Evolutionary conservation across 441 rosid species (phyloP).

Genomic region (Populus hybrid): DNA sequence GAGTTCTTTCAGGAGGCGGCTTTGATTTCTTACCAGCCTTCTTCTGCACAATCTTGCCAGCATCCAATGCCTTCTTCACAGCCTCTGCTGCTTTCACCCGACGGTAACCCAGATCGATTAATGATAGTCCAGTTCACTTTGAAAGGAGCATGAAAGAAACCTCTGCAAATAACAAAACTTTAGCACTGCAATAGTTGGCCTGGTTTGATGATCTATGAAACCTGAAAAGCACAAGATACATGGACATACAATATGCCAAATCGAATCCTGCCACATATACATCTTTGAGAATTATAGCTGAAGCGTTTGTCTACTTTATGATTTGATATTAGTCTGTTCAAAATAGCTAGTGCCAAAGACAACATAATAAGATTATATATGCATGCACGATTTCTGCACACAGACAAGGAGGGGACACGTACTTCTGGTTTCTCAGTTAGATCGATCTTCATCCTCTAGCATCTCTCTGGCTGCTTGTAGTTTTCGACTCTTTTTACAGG

Average conservation of each 20-base stretch:
- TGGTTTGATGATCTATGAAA: background rate
- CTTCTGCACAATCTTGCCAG: slow-evolving; percentile 59
- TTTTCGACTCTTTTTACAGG: slow-evolving; percentile 83
- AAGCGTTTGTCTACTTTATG: background rate
- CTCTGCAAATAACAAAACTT: background rate
- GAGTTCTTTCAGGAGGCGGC: slow-evolving; percentile 38
- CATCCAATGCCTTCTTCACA: slow-evolving; percentile 64
- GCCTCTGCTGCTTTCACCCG: slow-evolving; percentile 90
- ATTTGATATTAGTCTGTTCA: background rate
- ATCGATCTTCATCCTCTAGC: slow-evolving; percentile 70
- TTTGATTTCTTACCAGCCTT: slow-evolving; percentile 47
- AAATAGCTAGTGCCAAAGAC: background rate
- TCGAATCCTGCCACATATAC: background rate
- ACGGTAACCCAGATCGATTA: slow-evolving; percentile 75
- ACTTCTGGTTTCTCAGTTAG: slow-evolving; percentile 35
- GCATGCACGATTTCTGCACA: background rate
- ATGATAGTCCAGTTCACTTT: slow-evolving; percentile 45
- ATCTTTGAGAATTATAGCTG: background rate
- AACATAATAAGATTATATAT: background rate
- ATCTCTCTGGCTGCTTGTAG: slow-evolving; percentile 96
- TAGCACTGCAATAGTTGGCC: no score
- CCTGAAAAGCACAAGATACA: background rate
- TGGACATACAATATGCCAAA: background rate
- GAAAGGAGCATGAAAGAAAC: background rate
- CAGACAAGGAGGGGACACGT: slow-evolving; percentile 4